Evolutionary conservation across 2,329 filamentous ascomycete species (phyloP), one percentile per base, ranked within the genome.

Genomic region (Botrytis porri): DNA sequence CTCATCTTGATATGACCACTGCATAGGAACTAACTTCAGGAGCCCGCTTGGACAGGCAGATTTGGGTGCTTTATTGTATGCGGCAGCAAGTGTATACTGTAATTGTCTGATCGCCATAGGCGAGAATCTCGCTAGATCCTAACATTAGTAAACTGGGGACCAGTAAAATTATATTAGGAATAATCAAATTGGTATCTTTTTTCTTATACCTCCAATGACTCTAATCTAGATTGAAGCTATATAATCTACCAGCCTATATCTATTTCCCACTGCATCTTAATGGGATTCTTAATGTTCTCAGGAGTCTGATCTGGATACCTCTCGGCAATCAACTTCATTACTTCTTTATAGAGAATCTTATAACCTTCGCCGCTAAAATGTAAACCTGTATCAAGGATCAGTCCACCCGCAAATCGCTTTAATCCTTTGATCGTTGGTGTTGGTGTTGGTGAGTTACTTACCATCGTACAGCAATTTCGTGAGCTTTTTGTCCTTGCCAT

Each of bases 311-410:
- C 61, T 35, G 70, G 70, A 32, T 43, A 66, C n/a, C 32, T 37
- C 3, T 59, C 61, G 7, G 37, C 29, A 20, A 71, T 71, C 59
- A 51, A 48, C 16, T 67, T 66, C 29, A 4, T 67, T n/a, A 71
- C 45, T 45, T 66, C 70, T 59, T 67, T 29, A 14, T 59, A 71
- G 14, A 71, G 61, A 18, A 71, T 71, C 39, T 71, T 59, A 29
- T 71, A 71, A 8, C 48, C 70, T 16, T 71, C 70, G 10, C 70
- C 70, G 10, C 61, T 67, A 22, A 71, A 71, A n/a, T 71, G 70
- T 20, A 71, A 48, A 10, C 70, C 70, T 71, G 10, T 29, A 4
- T 29, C 7, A 67, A 18, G 4, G 2, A n/a, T 62, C 10, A 62
- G 35, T n/a, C 35, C 25, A 62, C 51, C 14, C 6, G 51, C 18